Base-by-base conservation (phyloP, 1,139 yeast species). In the Magnusiomyces ingens region DNA sequence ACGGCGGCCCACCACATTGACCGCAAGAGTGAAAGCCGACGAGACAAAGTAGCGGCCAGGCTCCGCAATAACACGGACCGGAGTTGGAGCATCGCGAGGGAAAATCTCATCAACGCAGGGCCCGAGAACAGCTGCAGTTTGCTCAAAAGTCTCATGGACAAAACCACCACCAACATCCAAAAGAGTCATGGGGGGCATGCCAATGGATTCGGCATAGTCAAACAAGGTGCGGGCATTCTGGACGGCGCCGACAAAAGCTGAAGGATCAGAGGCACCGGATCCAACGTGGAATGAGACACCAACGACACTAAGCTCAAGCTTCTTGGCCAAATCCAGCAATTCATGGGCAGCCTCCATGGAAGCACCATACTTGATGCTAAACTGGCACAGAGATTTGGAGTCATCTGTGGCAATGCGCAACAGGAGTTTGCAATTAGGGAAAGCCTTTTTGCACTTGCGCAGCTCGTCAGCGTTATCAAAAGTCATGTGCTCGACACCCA, bases 261-360 rank as follows among this genome's bases (percentile, higher is more conserved):
- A 71, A 57, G 84, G 79, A 66, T 89, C 95, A 55, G 80, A 80
- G 26, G 96, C 94, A 48, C 98, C 98, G 1, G 96, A 86, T 1
- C 99, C 99, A 56, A 91, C 90, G 68, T 93, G 99, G 78, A 93
- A 93, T 8, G 96, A 91, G 43, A 90, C 93, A 47, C 99, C 99
- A 32, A 74, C 80, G 42, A 91, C 78, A 55, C 79, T 71, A 62
- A 93, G 75, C 1, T 74, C 80, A 55, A 89, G 72, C 54, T 77
- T 76, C 56, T 76, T 72, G 41, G 96, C 94, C 57, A 78, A 69
- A 4, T 79, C 75, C 60, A 93, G 75, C 63, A 93, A 73, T 32
- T 71, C 65, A 47, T 74, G 63, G 1, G 89, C 85, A 15, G 76
- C 73, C 8, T 73, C 70, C 59, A 86, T 65, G 32, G 83, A 76